Conservation (phyloP, 495 filamentous ascomycete genomes). For the Lepraria neglecta region DNA sequence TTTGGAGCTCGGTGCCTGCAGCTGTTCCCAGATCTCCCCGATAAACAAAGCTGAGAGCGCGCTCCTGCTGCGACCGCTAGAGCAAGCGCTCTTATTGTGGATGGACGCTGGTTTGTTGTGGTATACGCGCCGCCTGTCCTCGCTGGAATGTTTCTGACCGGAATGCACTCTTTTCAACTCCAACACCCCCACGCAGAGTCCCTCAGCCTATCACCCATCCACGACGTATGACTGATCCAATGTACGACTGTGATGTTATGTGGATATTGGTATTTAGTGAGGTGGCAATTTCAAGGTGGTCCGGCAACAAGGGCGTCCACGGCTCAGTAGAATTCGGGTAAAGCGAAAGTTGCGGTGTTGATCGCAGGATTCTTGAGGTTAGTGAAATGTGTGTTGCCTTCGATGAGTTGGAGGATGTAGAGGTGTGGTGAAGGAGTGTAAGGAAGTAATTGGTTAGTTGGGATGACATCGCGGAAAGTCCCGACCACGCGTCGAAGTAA, state of each 20-base stretch:
- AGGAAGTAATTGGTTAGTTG: not conserved
- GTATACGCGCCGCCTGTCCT: slow-evolving; percentile 16
- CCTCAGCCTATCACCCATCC: slow-evolving; percentile 17
- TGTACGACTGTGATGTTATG: not conserved
- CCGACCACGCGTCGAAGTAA: slow-evolving; percentile 13
- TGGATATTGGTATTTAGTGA: not conserved
- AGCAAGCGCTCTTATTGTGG: slow-evolving; percentile 14
- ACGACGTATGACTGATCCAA: not conserved
- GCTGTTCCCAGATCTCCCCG: not conserved
- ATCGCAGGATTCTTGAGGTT: not conserved
- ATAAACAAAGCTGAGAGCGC: not conserved
- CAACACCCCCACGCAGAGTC: slow-evolving; percentile 2
- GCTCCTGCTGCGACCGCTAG: not conserved
- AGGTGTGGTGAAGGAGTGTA: not conserved
- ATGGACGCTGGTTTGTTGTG: slow-evolving; percentile 1
- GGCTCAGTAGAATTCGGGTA: not conserved
- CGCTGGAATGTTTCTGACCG: slow-evolving; percentile 9
- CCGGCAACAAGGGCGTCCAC: not conserved
- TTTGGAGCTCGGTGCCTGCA: not conserved
- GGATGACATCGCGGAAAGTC: slow-evolving; percentile 5
- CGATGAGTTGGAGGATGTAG: too few relatives aligned
- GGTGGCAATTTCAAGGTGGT: not conserved
- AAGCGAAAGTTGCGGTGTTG: not conserved
- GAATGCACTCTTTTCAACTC: slow-evolving; percentile 14
- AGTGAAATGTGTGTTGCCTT: not conserved